Base-by-base conservation (phyloP, 768 basidiomycete genomes). In the Calocera cornea region DNA sequence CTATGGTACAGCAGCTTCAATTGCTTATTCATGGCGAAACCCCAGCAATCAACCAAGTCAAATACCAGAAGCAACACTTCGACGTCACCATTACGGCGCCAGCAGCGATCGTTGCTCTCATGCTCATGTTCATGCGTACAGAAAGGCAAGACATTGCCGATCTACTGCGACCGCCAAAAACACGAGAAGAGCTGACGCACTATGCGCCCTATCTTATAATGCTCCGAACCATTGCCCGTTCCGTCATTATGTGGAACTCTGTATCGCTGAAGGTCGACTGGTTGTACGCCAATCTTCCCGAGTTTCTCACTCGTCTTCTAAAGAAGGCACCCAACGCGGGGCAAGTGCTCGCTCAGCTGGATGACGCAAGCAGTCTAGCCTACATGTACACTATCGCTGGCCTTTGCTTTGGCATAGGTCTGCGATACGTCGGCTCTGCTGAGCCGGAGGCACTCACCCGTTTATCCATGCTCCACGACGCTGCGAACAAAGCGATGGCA, bases 351-450 rank as follows among this genome's bases (percentile, higher is more conserved):
- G 66, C 68, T 14, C 24, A 33, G 24, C 76, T 85, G 16, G 85
- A 89, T 66, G 87, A 90, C 67, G 83, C 88, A 16, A 82, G 87
- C 70, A 93, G 97, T 73, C 76, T 97, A 66, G 95, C 94, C 0
- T 91, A 94, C 76, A 91, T 90, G 77, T 89, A 95, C 74, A 89
- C 98, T 69, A 77, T 95, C 36, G 87, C 94, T 1, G 95, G 92
- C 1, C 88, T 87, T 67, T 97, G 95, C 77, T 94, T 97, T 70
- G 91, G 86, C 1, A 83, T 98, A 41, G 94, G 88, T 11, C 79
- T 99, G 68, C 97, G 95, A 75, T 97, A 86, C 72, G 95, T 95
- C 2, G 95, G 97, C 3, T 95, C 93, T 1, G 95, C 94, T 0
- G 82, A 89, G 22, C 89, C 93, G 68, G 87, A 93, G 70, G 95